Evolutionary conservation across 2,329 filamentous ascomycete species (phyloP).

Genomic region (Scortechinia acanthostroma): DNA sequence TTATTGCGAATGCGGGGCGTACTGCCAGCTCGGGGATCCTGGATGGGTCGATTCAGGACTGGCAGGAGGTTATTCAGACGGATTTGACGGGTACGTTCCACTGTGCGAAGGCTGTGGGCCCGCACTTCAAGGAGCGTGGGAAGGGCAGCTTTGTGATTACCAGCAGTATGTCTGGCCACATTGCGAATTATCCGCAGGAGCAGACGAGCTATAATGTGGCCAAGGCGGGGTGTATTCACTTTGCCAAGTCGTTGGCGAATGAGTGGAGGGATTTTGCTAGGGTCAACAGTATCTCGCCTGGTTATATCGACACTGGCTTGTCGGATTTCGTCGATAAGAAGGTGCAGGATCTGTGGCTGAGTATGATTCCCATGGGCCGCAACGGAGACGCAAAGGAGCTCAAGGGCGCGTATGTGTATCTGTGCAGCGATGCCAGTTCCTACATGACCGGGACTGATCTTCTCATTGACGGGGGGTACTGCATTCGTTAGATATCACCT

Average conservation of each 20-base stretch:
- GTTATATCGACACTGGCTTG: conserved; percentile 1
- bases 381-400: conserved; percentile 49
- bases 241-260: not conserved
- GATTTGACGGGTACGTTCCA: conserved; percentile 54
- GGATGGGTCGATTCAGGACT: conserved; percentile 44
- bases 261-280: conserved; percentile 1
- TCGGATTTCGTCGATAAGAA: conserved; percentile 54
- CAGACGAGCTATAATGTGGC: not conserved
- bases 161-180: not conserved
- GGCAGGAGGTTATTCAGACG: conserved; percentile 48
- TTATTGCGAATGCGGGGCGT: conserved; percentile 57
- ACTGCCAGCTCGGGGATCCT: conserved; percentile 53
- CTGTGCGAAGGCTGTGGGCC: conserved; percentile 57
- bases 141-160: conserved; percentile 14
- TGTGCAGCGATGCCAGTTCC: conserved; percentile 26
- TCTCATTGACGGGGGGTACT: conserved; percentile 29
- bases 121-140: conserved; percentile 56
- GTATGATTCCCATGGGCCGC: conserved; percentile 46
- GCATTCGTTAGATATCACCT: conserved; percentile 15
- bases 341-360: conserved; percentile 41
- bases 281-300: conserved; percentile 1
- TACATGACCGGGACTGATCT: conserved; percentile 32
- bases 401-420: conserved; percentile 39
- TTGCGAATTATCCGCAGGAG: not conserved
- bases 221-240: not conserved